Evolutionary conservation across 1,284 basidiomycete species (phyloP).

Genomic region (Ustilago hordei): DNA sequence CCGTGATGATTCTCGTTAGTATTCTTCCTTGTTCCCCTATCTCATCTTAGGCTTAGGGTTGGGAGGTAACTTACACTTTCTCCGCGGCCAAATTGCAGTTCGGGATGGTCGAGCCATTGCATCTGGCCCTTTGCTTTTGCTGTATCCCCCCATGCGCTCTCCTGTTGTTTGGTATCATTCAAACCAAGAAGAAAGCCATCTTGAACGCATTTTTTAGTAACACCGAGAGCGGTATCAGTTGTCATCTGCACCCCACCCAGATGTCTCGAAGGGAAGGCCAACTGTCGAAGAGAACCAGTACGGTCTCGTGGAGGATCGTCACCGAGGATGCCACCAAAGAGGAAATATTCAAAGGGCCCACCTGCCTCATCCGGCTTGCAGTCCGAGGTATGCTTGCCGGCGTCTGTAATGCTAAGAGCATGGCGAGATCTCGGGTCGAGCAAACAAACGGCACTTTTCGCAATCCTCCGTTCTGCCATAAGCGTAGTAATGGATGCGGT

Average conservation of each 20-base stretch:
- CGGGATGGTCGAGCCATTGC: conserved; percentile 62
- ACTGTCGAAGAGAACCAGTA: conserved; percentile 84
- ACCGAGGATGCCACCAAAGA: conserved; percentile 73
- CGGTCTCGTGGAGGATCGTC: conserved; percentile 88
- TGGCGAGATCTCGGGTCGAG: conserved; percentile 63
- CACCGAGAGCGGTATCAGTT: conserved; percentile 94
- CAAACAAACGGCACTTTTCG: conserved; percentile 71
- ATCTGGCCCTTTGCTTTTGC: conserved; percentile 20
- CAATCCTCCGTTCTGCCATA: conserved; percentile 74
- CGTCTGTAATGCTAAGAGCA: conserved; percentile 55
- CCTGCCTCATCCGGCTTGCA: conserved; percentile 29
- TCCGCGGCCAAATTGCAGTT: conserved; percentile 61
- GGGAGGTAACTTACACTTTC: conserved; percentile 53
- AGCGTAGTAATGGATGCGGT: conserved; percentile 77
- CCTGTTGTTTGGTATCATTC: conserved; percentile 32
- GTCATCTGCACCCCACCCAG: conserved; percentile 86
- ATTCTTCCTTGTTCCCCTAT: neutral
- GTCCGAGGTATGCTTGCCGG: conserved; percentile 43
- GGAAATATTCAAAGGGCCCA: conserved; percentile 58
- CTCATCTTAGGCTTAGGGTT: neutral
- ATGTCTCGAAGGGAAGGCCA: conserved; percentile 80
- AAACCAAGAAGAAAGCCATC: conserved; percentile 71
- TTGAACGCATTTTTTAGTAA: conserved; percentile 86
- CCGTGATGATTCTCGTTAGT: conserved; percentile 1
- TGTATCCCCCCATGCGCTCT: conserved; percentile 25